Evolutionary conservation across 768 basidiomycete genomes (phyloP).

Genomic region (Pleurotus ostreatus): DNA sequence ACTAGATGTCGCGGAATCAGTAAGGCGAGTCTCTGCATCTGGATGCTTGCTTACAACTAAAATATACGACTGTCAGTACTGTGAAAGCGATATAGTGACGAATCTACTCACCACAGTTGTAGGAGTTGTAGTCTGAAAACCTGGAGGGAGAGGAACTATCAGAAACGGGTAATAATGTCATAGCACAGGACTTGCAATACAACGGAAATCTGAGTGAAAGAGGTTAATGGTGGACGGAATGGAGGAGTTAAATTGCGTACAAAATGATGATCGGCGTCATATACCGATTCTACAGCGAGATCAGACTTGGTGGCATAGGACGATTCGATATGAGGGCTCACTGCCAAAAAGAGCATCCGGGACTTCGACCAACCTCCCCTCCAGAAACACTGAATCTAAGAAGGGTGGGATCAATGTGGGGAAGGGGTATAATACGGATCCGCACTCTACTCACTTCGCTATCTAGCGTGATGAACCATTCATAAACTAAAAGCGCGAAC

Average conservation of each 20-base stretch:
- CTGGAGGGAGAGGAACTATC: slow-evolving; percentile 10
- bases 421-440: neutral
- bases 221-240: slow-evolving; percentile 2
- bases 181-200: slow-evolving; percentile 13
- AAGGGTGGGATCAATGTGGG: neutral
- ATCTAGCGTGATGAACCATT: slow-evolving; percentile 32
- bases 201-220: slow-evolving; percentile 13
- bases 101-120: slow-evolving; percentile 17
- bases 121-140: slow-evolving; percentile 22
- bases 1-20: slow-evolving; percentile 13
- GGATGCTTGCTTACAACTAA: slow-evolving; percentile 18
- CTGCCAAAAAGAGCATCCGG: slow-evolving; percentile 32
- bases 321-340: slow-evolving; percentile 14
- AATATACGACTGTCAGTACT: neutral
- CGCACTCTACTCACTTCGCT: slow-evolving; percentile 25
- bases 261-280: slow-evolving; percentile 20
- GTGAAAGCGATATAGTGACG: neutral
- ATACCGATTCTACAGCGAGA: slow-evolving; percentile 27
- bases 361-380: slow-evolving; percentile 30
- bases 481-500: slow-evolving; percentile 16
- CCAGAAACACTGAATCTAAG: slow-evolving; percentile 37
- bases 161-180: neutral
- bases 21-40: slow-evolving; percentile 1
- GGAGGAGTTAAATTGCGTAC: slow-evolving; percentile 13
- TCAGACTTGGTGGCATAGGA: neutral